Conservation (phyloP, 176 grass and related monocot species). For the Poa pratensis region DNA sequence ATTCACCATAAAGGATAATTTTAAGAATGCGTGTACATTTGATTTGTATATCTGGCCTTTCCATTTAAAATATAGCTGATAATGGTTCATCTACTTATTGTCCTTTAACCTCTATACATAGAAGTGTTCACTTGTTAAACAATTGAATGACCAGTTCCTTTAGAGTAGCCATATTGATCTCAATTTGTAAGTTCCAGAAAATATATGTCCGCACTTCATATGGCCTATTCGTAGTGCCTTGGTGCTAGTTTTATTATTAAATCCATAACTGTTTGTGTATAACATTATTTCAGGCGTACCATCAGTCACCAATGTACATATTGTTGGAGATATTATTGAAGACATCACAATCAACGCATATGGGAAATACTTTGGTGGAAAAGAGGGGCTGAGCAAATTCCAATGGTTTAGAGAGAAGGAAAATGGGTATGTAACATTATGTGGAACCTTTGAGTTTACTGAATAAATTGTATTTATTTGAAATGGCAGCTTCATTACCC, state of each 20-base stretch:
- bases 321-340: constrained; percentile 86
- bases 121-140: constrained; percentile 24
- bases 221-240: not conserved
- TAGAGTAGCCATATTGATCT: constrained; percentile 10
- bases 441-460: constrained; percentile 15
- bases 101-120: constrained; percentile 11
- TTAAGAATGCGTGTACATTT: constrained; percentile 22
- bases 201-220: constrained; percentile 5
- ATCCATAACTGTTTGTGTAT: constrained; percentile 33
- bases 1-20: not conserved
- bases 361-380: constrained; percentile 91
- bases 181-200: constrained; percentile 42
- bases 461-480: constrained; percentile 18
- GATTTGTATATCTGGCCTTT: constrained; percentile 19
- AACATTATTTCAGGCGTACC: constrained; percentile 75
- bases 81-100: constrained; percentile 36
- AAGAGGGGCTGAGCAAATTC: constrained; percentile 90
- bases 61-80: not conserved
- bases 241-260: constrained; percentile 1
- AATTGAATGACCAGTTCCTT: not conserved
- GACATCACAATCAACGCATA: constrained; percentile 67
- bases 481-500: not conserved
- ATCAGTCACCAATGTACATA: constrained; percentile 79
- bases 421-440: constrained; percentile 64
- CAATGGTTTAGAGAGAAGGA: constrained; percentile 82